A percentile compares a stretch with the other conserved stretches of the same genome.
These are phyloP conservation scores for Podaxis sp. DNA, from an alignment of 768 basidiomycete genomes.

Conservation along the genomic window DNA sequence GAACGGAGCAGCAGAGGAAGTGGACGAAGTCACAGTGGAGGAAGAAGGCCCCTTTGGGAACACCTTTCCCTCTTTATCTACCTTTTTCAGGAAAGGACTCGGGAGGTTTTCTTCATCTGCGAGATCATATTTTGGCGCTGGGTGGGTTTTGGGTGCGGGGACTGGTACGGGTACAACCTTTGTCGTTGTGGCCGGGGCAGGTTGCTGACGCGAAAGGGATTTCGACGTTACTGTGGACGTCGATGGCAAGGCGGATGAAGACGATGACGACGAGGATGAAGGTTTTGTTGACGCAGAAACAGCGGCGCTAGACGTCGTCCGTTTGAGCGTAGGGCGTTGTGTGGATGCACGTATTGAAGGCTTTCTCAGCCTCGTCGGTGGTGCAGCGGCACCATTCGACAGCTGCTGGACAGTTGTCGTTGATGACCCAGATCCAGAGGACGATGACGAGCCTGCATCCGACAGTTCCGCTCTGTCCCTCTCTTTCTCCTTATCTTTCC, in stretches of 20 bases:
- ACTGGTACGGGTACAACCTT: slow-evolving; percentile 22
- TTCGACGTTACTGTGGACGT: slow-evolving; percentile 15
- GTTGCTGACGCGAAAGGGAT: slow-evolving; percentile 16
- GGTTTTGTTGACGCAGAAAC: slow-evolving; percentile 14
- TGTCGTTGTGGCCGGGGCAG: background rate
- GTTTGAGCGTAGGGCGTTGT: slow-evolving; percentile 25
- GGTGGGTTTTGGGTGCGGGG: slow-evolving; percentile 20
- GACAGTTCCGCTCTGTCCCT: slow-evolving; percentile 14
- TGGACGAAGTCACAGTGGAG: background rate
- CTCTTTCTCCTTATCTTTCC: slow-evolving; percentile 20
- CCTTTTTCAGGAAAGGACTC: slow-evolving; percentile 74
- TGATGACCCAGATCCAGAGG: slow-evolving; percentile 13
- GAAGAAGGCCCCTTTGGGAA: slow-evolving; percentile 1
- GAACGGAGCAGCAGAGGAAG: background rate
- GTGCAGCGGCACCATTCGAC: background rate
- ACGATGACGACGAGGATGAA: slow-evolving; percentile 1
- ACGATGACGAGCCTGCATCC: slow-evolving; percentile 12
- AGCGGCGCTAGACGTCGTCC: slow-evolving; percentile 16
- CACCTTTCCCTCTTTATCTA: slow-evolving; percentile 2
- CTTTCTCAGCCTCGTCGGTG: slow-evolving; percentile 12
- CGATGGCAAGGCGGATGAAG: slow-evolving; percentile 17
- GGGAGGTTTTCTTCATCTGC: slow-evolving; percentile 83
- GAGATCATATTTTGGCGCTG: slow-evolving; percentile 58
- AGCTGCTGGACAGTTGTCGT: slow-evolving; percentile 4
- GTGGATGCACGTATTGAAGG: slow-evolving; percentile 47